Evolutionary conservation across 768 basidiomycete species (phyloP).

Genomic region (Serendipita sp.): DNA sequence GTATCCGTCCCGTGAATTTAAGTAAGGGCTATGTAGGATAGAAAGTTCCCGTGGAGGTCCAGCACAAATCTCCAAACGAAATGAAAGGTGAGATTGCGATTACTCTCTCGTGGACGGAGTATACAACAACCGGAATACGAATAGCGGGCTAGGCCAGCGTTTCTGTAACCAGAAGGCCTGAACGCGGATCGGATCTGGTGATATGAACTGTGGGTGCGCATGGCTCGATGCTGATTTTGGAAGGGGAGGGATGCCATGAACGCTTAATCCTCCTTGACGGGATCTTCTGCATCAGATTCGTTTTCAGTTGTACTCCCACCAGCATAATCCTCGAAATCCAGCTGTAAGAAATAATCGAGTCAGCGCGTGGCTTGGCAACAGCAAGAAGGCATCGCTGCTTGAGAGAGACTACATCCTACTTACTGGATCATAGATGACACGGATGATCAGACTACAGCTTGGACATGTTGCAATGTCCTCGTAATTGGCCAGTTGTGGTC

Average conservation of each 20-base stretch:
- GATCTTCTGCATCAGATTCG: neutral
- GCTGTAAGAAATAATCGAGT: neutral
- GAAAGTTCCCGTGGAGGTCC: no score
- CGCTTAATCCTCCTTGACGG: neutral
- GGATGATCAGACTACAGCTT: slow-evolving; percentile 83
- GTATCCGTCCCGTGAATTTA: no score
- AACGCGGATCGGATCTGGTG: no score
- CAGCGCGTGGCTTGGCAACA: neutral
- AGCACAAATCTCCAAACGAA: no score
- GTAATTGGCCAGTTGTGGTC: slow-evolving; percentile 66
- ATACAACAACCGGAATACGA: no score
- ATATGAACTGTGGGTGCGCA: no score
- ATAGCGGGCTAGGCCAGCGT: no score
- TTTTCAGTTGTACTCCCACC: neutral
- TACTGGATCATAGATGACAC: slow-evolving; percentile 91
- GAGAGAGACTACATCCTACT: slow-evolving; percentile 18
- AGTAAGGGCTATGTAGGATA: no score
- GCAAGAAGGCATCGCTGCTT: neutral
- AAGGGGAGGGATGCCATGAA: neutral
- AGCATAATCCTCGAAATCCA: neutral
- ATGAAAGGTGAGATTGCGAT: no score
- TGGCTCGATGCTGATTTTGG: neutral
- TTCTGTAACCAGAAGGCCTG: no score
- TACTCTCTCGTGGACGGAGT: no score
- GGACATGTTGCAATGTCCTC: slow-evolving; percentile 96